Percentiles rank a stretch among this genome's conserved stretches.
phyloP scores from a whole-genome alignment of 495 filamentous ascomycete genomes.

The Podospora conica region DNA sequence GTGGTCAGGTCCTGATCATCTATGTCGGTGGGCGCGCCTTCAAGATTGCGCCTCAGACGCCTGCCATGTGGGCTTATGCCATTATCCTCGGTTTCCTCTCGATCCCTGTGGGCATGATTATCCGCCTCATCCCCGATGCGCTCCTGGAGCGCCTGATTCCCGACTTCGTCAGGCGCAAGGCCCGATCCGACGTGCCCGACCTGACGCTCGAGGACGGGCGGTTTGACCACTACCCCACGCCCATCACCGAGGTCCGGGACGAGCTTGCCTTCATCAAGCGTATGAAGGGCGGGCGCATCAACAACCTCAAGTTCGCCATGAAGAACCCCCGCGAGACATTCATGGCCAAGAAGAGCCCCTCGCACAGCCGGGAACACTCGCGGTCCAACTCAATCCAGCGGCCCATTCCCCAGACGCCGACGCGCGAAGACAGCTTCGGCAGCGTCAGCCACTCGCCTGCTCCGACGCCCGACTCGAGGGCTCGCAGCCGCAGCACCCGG shows the following conservation, averaged over 20 bases:
- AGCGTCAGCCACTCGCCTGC: constrained; percentile 40
- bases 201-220: constrained; percentile 65
- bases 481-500: constrained; percentile 58
- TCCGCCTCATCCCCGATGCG: constrained; percentile 55
- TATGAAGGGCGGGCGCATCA: constrained; percentile 85
- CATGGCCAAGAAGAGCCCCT: constrained; percentile 64
- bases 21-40: constrained; percentile 71
- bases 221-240: constrained; percentile 64
- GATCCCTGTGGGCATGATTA: constrained; percentile 64
- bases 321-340: constrained; percentile 71
- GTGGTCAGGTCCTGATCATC: constrained; percentile 73
- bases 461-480: constrained; percentile 66
- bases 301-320: constrained; percentile 77
- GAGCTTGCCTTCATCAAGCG: constrained; percentile 84
- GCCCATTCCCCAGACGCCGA: constrained; percentile 57
- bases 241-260: constrained; percentile 68
- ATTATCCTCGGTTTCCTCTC: constrained; percentile 65
- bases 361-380: constrained; percentile 54
- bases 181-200: constrained; percentile 38
- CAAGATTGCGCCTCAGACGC: constrained; percentile 58
- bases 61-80: constrained; percentile 70
- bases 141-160: constrained; percentile 61
- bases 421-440: constrained; percentile 47
- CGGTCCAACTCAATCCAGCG: constrained; percentile 55
- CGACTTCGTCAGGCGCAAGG: constrained; percentile 60